phyloP scores from a whole-genome alignment of 768 basidiomycete species.

The Pleurotus citrinopileatus region DNA sequence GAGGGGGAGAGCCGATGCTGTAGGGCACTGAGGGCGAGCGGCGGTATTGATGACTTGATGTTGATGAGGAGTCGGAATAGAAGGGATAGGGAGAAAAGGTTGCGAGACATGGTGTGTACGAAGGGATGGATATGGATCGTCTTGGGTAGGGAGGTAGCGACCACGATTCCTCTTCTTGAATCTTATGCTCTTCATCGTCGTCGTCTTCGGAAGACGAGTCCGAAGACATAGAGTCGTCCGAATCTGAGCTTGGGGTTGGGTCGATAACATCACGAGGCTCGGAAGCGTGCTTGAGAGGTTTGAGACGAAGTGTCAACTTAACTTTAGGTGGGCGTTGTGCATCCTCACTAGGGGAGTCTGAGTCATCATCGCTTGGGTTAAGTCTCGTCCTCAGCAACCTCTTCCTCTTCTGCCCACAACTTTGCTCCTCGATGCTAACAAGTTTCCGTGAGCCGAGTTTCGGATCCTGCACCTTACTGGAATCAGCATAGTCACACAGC shows the following conservation, averaged over 20 bases:
- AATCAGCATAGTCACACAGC: constrained; percentile 63
- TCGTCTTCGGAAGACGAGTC: constrained; percentile 38
- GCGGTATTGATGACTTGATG: constrained; percentile 31
- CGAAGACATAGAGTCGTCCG: constrained; percentile 39
- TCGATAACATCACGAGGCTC: constrained; percentile 28
- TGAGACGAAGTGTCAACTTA: constrained; percentile 67
- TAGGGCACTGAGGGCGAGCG: constrained; percentile 60
- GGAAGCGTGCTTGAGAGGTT: constrained; percentile 37
- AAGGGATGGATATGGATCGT: constrained; percentile 54
- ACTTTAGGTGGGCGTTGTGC: constrained; percentile 57
- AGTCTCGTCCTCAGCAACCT: constrained; percentile 26
- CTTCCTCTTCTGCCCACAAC: constrained; percentile 44
- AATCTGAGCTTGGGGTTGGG: constrained; percentile 38
- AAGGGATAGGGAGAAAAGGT: constrained; percentile 23
- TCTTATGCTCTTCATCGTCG: constrained; percentile 17
- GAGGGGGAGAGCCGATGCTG: constrained; percentile 64
- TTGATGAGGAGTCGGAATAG: constrained; percentile 22
- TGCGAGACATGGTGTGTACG: constrained; percentile 47
- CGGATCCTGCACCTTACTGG: constrained; percentile 38
- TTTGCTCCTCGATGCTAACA: constrained; percentile 21
- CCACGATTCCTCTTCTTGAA: constrained; percentile 40
- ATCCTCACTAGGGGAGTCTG: constrained; percentile 35
- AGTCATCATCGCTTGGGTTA: constrained; percentile 24
- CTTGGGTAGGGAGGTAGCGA: constrained; percentile 56
- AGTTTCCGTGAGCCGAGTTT: constrained; percentile 25